Conservation (phyloP, 2,329 filamentous ascomycete genomes). For the Penicillium sclerotigenum region DNA sequence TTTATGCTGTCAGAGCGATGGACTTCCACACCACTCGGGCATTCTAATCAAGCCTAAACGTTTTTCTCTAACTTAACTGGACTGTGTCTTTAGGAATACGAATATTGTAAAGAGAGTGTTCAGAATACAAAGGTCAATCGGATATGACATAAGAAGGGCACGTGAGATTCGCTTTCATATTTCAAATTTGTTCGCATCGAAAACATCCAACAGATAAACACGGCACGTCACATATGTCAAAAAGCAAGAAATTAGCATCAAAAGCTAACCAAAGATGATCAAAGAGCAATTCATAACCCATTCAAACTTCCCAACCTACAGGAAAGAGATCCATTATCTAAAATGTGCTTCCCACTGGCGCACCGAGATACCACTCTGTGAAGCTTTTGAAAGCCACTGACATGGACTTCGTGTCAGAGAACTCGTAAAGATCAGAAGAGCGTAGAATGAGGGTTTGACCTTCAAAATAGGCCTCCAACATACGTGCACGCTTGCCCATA, state of each 20-base stretch:
- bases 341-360: not conserved
- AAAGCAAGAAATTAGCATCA: not conserved
- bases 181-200: rapidly evolving
- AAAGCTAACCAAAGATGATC: not conserved
- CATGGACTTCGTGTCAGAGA: not conserved
- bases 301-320: not conserved
- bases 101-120: not conserved
- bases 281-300: not conserved
- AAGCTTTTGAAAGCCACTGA: not conserved
- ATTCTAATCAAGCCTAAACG: no score
- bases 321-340: not conserved
- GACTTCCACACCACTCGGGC: no score
- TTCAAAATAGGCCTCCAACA: not conserved
- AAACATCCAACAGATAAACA: not conserved
- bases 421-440: not conserved
- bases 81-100: no score
- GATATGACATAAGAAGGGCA: not conserved
- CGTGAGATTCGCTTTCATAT: not conserved
- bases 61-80: no score
- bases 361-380: not conserved
- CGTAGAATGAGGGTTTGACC: not conserved
- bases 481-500: not conserved
- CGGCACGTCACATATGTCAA: not conserved
- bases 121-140: not conserved
- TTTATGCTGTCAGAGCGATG: no score